Evolutionary conservation across 2,329 filamentous ascomycete species (phyloP).

Genomic region (Dryadomyces quercivorus): DNA sequence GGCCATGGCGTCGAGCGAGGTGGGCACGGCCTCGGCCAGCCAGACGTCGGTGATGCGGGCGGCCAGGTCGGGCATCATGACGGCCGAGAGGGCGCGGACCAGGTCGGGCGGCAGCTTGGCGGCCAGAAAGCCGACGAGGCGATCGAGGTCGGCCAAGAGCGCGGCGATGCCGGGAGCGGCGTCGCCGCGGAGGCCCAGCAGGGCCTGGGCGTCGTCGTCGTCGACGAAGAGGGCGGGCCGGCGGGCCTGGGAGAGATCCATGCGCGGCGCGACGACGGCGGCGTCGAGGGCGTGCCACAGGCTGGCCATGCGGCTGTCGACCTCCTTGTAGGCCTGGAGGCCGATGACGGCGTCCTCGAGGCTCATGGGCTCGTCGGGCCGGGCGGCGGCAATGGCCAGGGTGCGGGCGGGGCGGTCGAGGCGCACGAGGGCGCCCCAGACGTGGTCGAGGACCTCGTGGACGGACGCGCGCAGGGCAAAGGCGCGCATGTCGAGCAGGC

Average conservation of each 20-base stretch:
- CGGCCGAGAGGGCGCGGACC: slow-evolving; percentile 48
- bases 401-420: slow-evolving; percentile 43
- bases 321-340: slow-evolving; percentile 46
- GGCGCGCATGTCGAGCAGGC: slow-evolving; percentile 51
- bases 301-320: slow-evolving; percentile 45
- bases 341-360: slow-evolving; percentile 42
- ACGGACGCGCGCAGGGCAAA: slow-evolving; percentile 56
- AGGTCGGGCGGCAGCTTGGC: slow-evolving; percentile 40
- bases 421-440: slow-evolving; percentile 59
- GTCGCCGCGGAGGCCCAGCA: slow-evolving; percentile 29
- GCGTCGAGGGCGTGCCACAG: slow-evolving; percentile 52
- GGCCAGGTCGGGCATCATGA: slow-evolving; percentile 58
- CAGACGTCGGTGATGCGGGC: slow-evolving; percentile 58
- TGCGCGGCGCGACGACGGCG: slow-evolving; percentile 48
- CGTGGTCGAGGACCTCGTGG: slow-evolving; percentile 50
- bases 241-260: slow-evolving; percentile 21
- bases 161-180: slow-evolving; percentile 33
- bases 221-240: background rate
- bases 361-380: slow-evolving; percentile 36
- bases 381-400: slow-evolving; percentile 42
- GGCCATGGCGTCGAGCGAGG: slow-evolving; percentile 57
- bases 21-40: slow-evolving; percentile 66
- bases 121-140: slow-evolving; percentile 38
- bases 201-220: slow-evolving; percentile 22
- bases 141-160: slow-evolving; percentile 41